These are phyloP conservation scores for Boletus albobrunnescens DNA, from an alignment of 1,284 basidiomycete species.

Conservation along the genomic window DNA sequence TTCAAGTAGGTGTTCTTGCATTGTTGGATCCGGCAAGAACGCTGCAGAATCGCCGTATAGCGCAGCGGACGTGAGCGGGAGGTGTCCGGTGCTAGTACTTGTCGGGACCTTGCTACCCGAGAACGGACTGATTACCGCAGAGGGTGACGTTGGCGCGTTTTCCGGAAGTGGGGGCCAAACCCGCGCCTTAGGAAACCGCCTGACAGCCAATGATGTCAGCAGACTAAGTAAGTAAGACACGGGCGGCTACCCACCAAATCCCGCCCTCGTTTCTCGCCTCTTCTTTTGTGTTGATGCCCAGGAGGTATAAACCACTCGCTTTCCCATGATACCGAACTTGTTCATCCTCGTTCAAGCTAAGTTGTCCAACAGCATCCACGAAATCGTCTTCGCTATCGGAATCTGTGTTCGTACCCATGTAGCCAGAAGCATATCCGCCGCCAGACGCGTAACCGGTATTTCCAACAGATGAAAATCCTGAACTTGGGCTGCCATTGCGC, in stretches of 20 bases:
- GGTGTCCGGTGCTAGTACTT: constrained; percentile 6
- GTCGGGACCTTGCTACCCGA: constrained; percentile 3
- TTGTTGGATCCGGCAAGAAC: constrained; percentile 48
- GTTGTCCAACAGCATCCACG: constrained; percentile 72
- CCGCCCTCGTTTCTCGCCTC: constrained; percentile 72
- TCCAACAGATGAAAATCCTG: constrained; percentile 19
- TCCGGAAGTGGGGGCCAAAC: constrained; percentile 72
- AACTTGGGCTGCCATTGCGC: constrained; percentile 18
- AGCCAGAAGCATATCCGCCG: constrained; percentile 25
- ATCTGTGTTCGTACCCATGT: constrained; percentile 31
- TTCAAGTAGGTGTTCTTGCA: constrained; percentile 66
- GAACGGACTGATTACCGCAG: constrained; percentile 6
- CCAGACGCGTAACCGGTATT: constrained; percentile 11
- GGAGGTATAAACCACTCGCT: constrained; percentile 73
- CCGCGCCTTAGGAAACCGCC: constrained; percentile 77
- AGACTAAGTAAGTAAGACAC: neutral
- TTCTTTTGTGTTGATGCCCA: constrained; percentile 56
- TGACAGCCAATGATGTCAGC: constrained; percentile 25
- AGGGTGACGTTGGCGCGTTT: constrained; percentile 11
- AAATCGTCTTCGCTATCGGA: constrained; percentile 50
- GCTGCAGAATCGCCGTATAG: constrained; percentile 38
- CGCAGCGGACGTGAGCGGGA: constrained; percentile 14
- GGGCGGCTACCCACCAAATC: constrained; percentile 56
- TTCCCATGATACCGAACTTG: constrained; percentile 79
- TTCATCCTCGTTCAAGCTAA: constrained; percentile 79